These are phyloP conservation scores for Populus pruinosa DNA, from an alignment of 345 rosid genomes.

Conservation along the genomic window DNA sequence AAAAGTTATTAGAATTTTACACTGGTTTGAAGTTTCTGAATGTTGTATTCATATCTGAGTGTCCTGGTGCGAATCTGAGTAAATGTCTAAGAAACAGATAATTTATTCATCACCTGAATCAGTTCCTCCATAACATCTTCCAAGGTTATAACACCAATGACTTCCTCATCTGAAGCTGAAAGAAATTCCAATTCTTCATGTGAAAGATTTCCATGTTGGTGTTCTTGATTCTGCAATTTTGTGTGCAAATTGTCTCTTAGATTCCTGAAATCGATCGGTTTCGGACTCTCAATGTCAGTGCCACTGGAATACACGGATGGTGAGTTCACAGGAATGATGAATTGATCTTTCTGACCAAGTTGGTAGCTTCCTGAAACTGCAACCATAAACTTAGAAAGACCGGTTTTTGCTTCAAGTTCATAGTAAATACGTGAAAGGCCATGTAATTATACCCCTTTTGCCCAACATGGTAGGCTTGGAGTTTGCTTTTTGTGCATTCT, in stretches of 20 bases:
- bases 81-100: not conserved
- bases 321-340: slow-evolving; percentile 16
- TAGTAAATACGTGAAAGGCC: not conserved
- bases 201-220: slow-evolving; percentile 1
- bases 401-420: not conserved
- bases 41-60: no score
- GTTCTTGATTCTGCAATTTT: slow-evolving; percentile 21
- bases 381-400: not conserved
- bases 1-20: no score
- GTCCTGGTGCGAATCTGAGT: no score
- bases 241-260: not conserved
- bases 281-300: slow-evolving; percentile 22
- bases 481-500: slow-evolving; percentile 26
- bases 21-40: no score
- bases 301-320: slow-evolving; percentile 21
- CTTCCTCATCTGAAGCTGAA: slow-evolving; percentile 44
- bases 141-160: slow-evolving; percentile 72
- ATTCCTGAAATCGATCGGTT: not conserved
- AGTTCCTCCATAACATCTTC: slow-evolving; percentile 94
- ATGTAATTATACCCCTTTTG: slow-evolving; percentile 20
- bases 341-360: slow-evolving; percentile 20
- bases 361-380: slow-evolving; percentile 25
- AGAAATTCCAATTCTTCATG: slow-evolving; percentile 32
- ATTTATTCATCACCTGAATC: slow-evolving; percentile 42
- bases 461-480: slow-evolving; percentile 6